A percentile compares a stretch with the other conserved stretches of the same genome.
phyloP scores from a whole-genome alignment of 164 flowering plant genomes.

The Euptelea pleiosperma region DNA sequence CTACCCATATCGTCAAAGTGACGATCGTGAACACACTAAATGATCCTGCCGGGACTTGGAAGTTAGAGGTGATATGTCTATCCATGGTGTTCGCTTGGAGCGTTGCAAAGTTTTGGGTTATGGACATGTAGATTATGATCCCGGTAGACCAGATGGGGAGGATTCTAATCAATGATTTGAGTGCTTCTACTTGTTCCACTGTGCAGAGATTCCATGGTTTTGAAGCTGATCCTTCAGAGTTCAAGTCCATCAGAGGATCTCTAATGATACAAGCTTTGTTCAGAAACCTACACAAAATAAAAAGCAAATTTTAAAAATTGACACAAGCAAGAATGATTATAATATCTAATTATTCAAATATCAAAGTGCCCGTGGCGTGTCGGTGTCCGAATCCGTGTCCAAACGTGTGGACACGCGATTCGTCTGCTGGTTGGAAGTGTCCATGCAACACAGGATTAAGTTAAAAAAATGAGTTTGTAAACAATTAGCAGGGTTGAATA shows the following conservation, averaged over 20 bases:
- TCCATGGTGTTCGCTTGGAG: constrained; percentile 53
- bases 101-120: constrained; percentile 22
- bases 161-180: constrained; percentile 31
- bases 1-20: constrained; percentile 32
- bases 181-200: constrained; percentile 31
- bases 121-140: constrained; percentile 19
- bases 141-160: constrained; percentile 42
- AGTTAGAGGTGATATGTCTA: constrained; percentile 34
- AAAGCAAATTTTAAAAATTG: no score
- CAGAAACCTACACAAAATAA: constrained; percentile 27
- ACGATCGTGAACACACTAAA: constrained; percentile 29
- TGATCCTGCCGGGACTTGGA: constrained; percentile 52
- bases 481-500: no score
- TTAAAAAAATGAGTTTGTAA: no score
- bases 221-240: constrained; percentile 22
- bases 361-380: no score
- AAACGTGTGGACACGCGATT: no score
- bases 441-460: no score
- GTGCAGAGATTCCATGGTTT: constrained; percentile 39
- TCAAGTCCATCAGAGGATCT: constrained; percentile 23
- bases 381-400: no score
- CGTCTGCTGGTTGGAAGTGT: no score
- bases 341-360: no score
- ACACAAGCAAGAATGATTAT: no score
- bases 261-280: constrained; percentile 42